Percentiles rank a stretch among this genome's conserved stretches.
These are phyloP conservation scores for Monilinia fructigena DNA, from an alignment of 2,329 filamentous ascomycete genomes.

Conservation along the genomic window DNA sequence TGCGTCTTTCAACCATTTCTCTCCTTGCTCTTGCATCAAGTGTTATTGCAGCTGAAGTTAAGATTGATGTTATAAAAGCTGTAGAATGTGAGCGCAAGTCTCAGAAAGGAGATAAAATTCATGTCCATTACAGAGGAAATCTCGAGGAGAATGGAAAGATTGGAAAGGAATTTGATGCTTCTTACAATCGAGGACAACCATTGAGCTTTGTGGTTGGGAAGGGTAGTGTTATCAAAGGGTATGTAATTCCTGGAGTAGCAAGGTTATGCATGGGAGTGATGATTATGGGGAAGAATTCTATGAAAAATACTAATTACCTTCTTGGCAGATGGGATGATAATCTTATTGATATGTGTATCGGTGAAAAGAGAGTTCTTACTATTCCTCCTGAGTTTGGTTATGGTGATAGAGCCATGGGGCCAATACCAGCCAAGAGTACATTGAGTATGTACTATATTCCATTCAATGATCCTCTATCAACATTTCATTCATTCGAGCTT, in stretches of 20 bases:
- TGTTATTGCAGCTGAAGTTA: conserved; percentile 49
- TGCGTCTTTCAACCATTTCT: conserved; percentile 39
- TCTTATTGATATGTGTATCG: conserved; percentile 89
- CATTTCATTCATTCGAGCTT: too few species aligned
- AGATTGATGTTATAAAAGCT: conserved; percentile 72
- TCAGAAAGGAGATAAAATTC: conserved; percentile 71
- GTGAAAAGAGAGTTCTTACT: conserved; percentile 85
- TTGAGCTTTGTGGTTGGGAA: conserved; percentile 76
- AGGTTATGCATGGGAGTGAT: not conserved
- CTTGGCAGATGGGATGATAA: conserved; percentile 78
- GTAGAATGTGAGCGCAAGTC: conserved; percentile 81
- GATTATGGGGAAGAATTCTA: too few species aligned
- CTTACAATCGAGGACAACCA: conserved; percentile 74
- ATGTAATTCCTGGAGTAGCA: conserved; percentile 39
- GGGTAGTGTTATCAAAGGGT: conserved; percentile 88
- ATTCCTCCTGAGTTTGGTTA: conserved; percentile 88
- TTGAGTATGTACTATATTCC: conserved; percentile 54
- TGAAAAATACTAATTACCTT: conserved; percentile 13
- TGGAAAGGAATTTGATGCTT: conserved; percentile 81
- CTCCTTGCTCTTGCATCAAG: conserved; percentile 36
- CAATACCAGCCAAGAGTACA: conserved; percentile 79
- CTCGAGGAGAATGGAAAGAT: conserved; percentile 55
- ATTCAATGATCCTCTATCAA: too few species aligned
- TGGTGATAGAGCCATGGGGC: conserved; percentile 71
- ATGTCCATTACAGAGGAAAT: conserved; percentile 86